Conservation (phyloP, 305 asterid species). For the Solanum hybrid region DNA sequence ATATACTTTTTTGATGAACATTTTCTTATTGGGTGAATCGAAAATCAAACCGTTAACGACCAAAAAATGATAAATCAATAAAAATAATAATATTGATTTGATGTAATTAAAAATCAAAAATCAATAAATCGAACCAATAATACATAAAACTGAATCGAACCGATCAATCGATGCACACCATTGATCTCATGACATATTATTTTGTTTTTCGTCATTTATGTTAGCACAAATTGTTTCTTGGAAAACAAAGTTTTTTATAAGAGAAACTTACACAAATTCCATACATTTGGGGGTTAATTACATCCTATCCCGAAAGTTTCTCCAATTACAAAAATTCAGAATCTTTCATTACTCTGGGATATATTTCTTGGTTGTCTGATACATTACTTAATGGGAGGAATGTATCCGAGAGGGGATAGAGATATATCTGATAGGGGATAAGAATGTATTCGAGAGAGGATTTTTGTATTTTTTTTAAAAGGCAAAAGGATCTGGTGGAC, state of each 20-base stretch:
- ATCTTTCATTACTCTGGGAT: background rate
- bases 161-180: too few relatives aligned
- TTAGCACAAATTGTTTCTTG: background rate
- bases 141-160: too few relatives aligned
- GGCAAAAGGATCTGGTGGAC: too few relatives aligned
- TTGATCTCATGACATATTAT: background rate
- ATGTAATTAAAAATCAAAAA: background rate
- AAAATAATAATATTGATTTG: too few relatives aligned
- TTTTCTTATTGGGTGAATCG: background rate
- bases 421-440: too few relatives aligned
- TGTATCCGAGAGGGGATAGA: background rate
- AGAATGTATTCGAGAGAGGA: background rate
- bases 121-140: too few relatives aligned
- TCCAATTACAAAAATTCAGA: fast-evolving
- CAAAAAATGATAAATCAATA: background rate
- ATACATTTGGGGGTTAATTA: background rate
- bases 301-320: too few relatives aligned
- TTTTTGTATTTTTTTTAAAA: too few relatives aligned
- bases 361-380: too few relatives aligned
- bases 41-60: too few relatives aligned
- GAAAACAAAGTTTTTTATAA: background rate
- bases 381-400: background rate
- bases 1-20: too few relatives aligned
- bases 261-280: background rate
- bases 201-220: background rate